Base-by-base conservation (phyloP, 2,329 filamentous ascomycete species). In the Stylonectria norvegica region DNA sequence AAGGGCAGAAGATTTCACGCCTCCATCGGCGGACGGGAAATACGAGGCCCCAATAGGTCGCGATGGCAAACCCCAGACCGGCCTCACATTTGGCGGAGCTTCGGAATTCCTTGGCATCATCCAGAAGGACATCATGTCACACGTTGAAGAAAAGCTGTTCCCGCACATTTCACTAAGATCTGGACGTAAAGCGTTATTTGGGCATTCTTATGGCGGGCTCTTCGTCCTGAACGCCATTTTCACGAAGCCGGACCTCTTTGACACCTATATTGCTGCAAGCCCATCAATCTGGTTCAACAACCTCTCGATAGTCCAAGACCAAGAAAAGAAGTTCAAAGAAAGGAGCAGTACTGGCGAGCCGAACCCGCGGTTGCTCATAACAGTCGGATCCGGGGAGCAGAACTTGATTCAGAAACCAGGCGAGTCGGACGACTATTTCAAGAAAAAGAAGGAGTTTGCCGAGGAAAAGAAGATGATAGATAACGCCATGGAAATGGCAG, bases 161-260 rank as follows among this genome's bases (percentile, higher is more conserved):
- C 45, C 54, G 4, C 34, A 54, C 25, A 29, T 53, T 12, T 18
- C 57, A 44, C 18, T 70, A 58, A 40, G 58, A 50, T 59, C 64
- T 12, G 52, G 57, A 2, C 62, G 63, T 17, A 68, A 68, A 34
- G 72, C 68, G 0, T 55, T 76, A 1, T 73, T 66, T 28, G 72
- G 72, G 0, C 72, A 76, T 41, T 75, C 71, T 0, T 73, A 71
- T 18, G 71, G 70, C 2, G 73, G 70, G 0, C 56, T 76, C 1
- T 75, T 75, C 33, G 57, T 63, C 0, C 58, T 76, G 3, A 68
- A 73, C 42, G 57, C 66, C 0, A 58, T 75, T 7, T 67, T 69
- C 38, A 67, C 60, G 0, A 55, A 60, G 4, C 65, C 69, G 0
- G 47, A 54, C 1, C 56, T 65, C 3, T 75, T 75, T 38, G 60